A percentile compares a stretch with the other conserved stretches of the same genome.
These are phyloP conservation scores for Candida pini DNA, from an alignment of 805 yeast genomes.

Conservation along the genomic window DNA sequence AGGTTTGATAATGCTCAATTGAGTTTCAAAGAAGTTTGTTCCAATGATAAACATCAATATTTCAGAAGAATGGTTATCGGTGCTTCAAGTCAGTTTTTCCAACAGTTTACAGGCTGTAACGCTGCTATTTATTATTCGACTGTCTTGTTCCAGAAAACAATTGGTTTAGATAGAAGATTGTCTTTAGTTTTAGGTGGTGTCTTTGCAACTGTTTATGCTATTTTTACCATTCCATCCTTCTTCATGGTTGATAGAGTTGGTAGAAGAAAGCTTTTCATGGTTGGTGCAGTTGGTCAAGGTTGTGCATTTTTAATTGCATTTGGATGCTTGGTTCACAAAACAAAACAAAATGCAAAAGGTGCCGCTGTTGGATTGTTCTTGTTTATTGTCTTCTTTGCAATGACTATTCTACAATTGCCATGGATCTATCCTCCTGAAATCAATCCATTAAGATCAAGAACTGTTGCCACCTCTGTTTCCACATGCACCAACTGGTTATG, in stretches of 20 bases:
- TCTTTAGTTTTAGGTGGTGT: conserved; percentile 62
- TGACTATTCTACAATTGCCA: conserved; percentile 35
- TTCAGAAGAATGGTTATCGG: conserved; percentile 57
- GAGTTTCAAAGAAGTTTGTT: conserved; percentile 38
- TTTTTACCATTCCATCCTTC: conserved; percentile 58
- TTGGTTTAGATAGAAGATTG: conserved; percentile 45
- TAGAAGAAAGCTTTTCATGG: conserved; percentile 48
- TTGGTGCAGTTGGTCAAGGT: conserved; percentile 48
- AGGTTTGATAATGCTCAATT: conserved; percentile 27
- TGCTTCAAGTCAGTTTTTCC: conserved; percentile 62
- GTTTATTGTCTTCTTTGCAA: conserved; percentile 52
- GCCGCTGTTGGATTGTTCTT: conserved; percentile 65
- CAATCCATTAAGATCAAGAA: conserved; percentile 62
- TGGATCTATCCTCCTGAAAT: conserved; percentile 70
- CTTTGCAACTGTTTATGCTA: conserved; percentile 54
- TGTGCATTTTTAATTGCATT: conserved; percentile 43
- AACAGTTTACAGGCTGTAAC: conserved; percentile 67
- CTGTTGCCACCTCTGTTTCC: conserved; percentile 56
- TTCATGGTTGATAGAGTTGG: conserved; percentile 57
- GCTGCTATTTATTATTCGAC: conserved; percentile 65
- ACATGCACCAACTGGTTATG: conserved; percentile 68
- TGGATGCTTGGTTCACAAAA: conserved; percentile 38
- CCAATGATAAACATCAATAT: conserved; percentile 49
- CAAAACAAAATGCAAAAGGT: conserved; percentile 45
- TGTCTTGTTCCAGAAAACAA: conserved; percentile 46